Conservation (phyloP, 163 green algal genomes). For the Scenedesmus sp. region DNA sequence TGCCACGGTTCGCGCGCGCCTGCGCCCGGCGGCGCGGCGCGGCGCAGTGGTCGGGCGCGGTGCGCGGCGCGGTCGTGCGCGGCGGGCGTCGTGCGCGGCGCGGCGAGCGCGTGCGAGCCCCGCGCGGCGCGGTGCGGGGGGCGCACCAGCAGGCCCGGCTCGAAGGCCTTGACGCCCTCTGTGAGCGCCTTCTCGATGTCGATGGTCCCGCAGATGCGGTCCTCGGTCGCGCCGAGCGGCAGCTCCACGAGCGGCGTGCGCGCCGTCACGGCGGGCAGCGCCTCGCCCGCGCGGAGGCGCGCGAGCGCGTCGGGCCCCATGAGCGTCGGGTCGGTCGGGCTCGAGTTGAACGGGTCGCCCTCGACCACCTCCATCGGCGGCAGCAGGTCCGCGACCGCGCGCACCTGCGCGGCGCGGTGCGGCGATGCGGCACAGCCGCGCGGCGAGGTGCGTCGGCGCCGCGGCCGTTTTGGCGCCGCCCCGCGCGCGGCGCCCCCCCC, state of each 20-base stretch:
- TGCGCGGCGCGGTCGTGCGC: no score
- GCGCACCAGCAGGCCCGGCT: slow-evolving; percentile 90
- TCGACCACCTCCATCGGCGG: slow-evolving; percentile 90
- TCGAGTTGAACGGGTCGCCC: slow-evolving; percentile 93
- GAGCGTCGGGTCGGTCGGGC: slow-evolving; percentile 85
- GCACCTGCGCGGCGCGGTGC: no score
- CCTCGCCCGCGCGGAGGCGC: slow-evolving; percentile 70
- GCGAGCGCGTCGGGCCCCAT: slow-evolving; percentile 90
- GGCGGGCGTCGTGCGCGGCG: not conserved
- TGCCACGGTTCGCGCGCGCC: slow-evolving; percentile 91
- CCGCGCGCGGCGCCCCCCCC: not conserved
- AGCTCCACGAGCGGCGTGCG: slow-evolving; percentile 94
- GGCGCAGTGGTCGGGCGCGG: no score
- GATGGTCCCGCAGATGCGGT: slow-evolving; percentile 97
- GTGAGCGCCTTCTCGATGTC: slow-evolving; percentile 96
- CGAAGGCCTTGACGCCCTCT: slow-evolving; percentile 92
- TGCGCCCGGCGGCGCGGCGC: slow-evolving; percentile 44
- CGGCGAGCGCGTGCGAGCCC: not conserved
- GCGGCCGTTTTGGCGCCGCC: not conserved
- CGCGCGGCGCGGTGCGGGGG: not conserved
- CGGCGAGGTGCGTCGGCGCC: no score
- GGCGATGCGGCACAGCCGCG: no score
- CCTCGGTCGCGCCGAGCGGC: slow-evolving; percentile 94
- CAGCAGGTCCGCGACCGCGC: slow-evolving; percentile 90
- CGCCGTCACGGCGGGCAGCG: slow-evolving; percentile 63